Percentiles rank a stretch among this genome's conserved stretches.
Conservation (phyloP, 75 land plant species). For the Pinus albicaulis region DNA sequence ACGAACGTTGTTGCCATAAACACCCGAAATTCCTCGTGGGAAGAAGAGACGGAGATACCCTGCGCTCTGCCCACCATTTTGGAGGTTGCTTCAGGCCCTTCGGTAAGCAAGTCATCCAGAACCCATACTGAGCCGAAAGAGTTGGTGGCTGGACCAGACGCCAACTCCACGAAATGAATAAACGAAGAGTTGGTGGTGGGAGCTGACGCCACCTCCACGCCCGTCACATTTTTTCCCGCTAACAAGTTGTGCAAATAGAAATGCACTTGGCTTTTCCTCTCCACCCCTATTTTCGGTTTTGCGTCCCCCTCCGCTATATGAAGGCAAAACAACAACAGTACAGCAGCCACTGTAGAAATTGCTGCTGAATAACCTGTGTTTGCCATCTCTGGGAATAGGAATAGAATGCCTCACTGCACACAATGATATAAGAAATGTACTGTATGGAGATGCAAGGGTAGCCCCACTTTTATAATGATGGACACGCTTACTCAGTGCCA, state of each 20-base stretch:
- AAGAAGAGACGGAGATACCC: conserved; percentile 32
- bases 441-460: no score
- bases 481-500: no score
- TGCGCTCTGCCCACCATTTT: conserved; percentile 52
- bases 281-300: not conserved
- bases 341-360: no score
- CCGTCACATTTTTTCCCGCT: conserved; percentile 25
- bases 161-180: no score
- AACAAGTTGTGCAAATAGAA: conserved; percentile 61
- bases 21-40: conserved; percentile 14
- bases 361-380: no score
- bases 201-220: conserved; percentile 20
- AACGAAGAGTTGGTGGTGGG: conserved; percentile 10
- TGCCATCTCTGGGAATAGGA: no score
- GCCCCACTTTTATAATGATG: no score
- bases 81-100: conserved; percentile 34
- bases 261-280: conserved; percentile 36
- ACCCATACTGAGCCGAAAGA: conserved; percentile 36
- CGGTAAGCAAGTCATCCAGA: conserved; percentile 54
- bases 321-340: no score
- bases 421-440: no score
- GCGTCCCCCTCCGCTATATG: no score
- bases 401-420: no score
- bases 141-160: no score
- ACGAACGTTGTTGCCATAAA: conserved; percentile 36